Evolutionary conservation across 1,284 basidiomycete species (phyloP).

Genomic region (Leucoagaricus sp.): DNA sequence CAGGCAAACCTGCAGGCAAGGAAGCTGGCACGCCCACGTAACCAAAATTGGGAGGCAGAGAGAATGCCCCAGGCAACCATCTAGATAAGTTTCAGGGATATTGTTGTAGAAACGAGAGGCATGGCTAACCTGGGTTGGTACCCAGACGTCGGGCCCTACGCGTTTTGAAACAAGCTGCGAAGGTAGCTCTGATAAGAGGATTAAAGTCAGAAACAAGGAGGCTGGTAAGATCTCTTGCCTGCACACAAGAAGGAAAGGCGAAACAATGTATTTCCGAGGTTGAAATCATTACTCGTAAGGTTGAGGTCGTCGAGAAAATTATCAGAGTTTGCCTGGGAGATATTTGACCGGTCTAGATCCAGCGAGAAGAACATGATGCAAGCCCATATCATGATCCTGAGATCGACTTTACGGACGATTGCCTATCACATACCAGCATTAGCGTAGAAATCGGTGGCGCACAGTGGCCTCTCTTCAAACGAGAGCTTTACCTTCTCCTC

Average conservation of each 20-base stretch:
- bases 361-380: conserved; percentile 64
- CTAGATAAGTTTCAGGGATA: conserved; percentile 24
- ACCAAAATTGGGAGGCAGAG: conserved; percentile 64
- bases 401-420: conserved; percentile 62
- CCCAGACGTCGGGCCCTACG: conserved; percentile 72
- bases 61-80: conserved; percentile 59
- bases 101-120: background rate
- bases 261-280: conserved; percentile 64
- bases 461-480: no score
- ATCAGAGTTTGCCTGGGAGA: conserved; percentile 59
- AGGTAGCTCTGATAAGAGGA: conserved; percentile 48
- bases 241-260: conserved; percentile 59
- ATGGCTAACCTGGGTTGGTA: conserved; percentile 57
- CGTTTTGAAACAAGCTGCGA: conserved; percentile 73
- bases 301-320: conserved; percentile 55
- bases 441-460: background rate
- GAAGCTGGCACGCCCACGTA: conserved; percentile 55
- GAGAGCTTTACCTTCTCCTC: conserved; percentile 56
- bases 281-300: conserved; percentile 58
- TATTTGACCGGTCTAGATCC: conserved; percentile 59
- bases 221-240: conserved; percentile 29
- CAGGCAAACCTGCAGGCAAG: conserved; percentile 42
- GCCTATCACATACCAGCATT: conserved; percentile 29
- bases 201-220: background rate
- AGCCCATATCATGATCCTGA: conserved; percentile 65